Evolutionary conservation across 139 green algal species (phyloP).

Genomic region (Coelastrella sp.): DNA sequence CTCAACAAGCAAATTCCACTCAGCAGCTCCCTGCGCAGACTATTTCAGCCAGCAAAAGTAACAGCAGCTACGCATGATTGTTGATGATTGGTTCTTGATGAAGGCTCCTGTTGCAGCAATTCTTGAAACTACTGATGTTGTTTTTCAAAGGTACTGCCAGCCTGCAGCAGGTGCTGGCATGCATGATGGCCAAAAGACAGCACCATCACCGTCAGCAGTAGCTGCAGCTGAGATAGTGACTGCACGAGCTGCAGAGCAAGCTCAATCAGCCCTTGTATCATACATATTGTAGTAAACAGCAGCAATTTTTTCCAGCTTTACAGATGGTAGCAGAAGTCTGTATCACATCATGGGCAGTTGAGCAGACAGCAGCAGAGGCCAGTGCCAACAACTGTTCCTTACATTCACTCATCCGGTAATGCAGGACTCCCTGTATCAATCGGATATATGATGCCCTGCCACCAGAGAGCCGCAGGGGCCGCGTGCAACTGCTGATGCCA

Average conservation of each 20-base stretch:
- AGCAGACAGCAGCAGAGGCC: too few species aligned
- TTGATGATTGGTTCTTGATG: too few species aligned
- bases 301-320: too few species aligned
- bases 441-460: constrained; percentile 79
- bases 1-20: too few species aligned
- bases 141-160: too few species aligned
- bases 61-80: too few species aligned
- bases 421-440: constrained; percentile 67
- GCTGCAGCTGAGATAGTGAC: not conserved
- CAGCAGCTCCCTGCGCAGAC: too few species aligned
- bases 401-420: not conserved
- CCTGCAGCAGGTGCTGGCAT: not conserved
- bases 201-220: not conserved
- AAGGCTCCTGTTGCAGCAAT: too few species aligned
- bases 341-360: too few species aligned
- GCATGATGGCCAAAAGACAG: not conserved
- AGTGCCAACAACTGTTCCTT: not conserved
- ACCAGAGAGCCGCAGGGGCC: constrained; percentile 61
- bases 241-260: not conserved
- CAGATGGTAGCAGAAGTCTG: too few species aligned
- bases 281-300: not conserved
- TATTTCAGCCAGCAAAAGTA: too few species aligned
- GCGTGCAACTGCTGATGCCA: constrained; percentile 69
- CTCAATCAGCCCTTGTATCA: not conserved
- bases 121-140: too few species aligned